Conservation (phyloP, 148 eudicot species). For the Amaranthus palmeri region DNA sequence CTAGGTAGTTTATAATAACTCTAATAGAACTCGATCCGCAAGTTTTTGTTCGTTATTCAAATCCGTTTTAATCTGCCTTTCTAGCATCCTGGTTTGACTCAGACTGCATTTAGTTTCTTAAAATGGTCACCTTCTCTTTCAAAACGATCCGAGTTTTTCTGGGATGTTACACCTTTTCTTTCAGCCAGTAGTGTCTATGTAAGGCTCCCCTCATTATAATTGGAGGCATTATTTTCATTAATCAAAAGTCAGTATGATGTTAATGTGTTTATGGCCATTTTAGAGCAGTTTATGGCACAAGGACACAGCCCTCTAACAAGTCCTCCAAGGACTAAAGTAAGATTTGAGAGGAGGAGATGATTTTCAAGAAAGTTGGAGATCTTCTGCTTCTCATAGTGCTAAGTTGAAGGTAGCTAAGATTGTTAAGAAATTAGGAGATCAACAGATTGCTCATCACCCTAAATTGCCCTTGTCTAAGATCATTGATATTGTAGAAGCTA, state of each 20-base stretch:
- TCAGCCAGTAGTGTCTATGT: too few relatives aligned
- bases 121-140: too few relatives aligned
- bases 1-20: too few relatives aligned
- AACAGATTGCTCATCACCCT: conserved; percentile 56
- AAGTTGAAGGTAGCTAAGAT: conserved; percentile 71
- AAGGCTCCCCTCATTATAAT: too few relatives aligned
- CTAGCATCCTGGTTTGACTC: too few relatives aligned
- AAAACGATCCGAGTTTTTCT: too few relatives aligned
- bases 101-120: too few relatives aligned
- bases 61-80: too few relatives aligned
- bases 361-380: conserved; percentile 74
- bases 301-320: conserved; percentile 69
- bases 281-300: conserved; percentile 64
- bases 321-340: conserved; percentile 49
- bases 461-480: conserved; percentile 61
- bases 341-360: conserved; percentile 46
- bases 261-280: conserved; percentile 50
- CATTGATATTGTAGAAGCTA: conserved; percentile 58
- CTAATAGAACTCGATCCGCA: too few relatives aligned
- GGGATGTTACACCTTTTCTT: too few relatives aligned
- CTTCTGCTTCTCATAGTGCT: conserved; percentile 71
- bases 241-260: conserved; percentile 51
- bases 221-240: too few relatives aligned
- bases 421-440: conserved; percentile 61
- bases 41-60: too few relatives aligned